phyloP scores from a whole-genome alignment of 2,329 filamentous ascomycete species.

The Apiospora rasikravindrae region DNA sequence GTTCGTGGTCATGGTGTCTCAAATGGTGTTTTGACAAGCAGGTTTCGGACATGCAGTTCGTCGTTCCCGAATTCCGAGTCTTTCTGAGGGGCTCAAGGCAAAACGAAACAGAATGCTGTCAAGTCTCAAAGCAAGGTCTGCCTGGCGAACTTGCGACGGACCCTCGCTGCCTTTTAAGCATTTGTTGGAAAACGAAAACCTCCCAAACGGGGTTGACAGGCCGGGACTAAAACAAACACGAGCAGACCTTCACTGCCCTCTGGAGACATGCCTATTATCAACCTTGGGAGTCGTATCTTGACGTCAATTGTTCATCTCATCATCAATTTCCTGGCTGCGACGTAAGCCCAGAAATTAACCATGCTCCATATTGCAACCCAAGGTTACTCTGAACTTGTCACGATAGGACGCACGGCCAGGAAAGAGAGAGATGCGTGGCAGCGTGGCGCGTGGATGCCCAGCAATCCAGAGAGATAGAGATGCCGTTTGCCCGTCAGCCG shows the following conservation, averaged over 20 bases:
- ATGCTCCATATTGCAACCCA: constrained; percentile 3
- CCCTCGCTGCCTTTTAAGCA: neutral
- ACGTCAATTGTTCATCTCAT: constrained; percentile 15
- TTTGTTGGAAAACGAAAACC: neutral
- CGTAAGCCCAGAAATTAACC: neutral
- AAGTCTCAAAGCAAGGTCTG: constrained; percentile 1
- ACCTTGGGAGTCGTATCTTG: neutral
- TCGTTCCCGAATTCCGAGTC: neutral
- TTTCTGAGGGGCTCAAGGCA: neutral
- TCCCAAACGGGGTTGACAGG: neutral
- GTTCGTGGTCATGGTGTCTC: neutral
- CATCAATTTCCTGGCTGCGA: neutral
- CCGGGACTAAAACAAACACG: constrained; percentile 1
- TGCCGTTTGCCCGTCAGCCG: neutral
- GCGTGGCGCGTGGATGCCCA: neutral
- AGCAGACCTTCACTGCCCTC: neutral
- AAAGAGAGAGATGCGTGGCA: neutral
- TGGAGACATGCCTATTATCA: neutral
- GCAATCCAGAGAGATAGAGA: neutral
- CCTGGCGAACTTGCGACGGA: neutral
- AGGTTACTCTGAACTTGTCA: neutral
- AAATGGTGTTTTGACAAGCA: neutral
- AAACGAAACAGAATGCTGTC: neutral
- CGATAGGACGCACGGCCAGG: neutral
- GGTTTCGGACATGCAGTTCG: neutral